A percentile compares a stretch with the other conserved stretches of the same genome.
phyloP scores from a whole-genome alignment of 2,329 filamentous ascomycete species.

The Pseudogymnoascus sp. region DNA sequence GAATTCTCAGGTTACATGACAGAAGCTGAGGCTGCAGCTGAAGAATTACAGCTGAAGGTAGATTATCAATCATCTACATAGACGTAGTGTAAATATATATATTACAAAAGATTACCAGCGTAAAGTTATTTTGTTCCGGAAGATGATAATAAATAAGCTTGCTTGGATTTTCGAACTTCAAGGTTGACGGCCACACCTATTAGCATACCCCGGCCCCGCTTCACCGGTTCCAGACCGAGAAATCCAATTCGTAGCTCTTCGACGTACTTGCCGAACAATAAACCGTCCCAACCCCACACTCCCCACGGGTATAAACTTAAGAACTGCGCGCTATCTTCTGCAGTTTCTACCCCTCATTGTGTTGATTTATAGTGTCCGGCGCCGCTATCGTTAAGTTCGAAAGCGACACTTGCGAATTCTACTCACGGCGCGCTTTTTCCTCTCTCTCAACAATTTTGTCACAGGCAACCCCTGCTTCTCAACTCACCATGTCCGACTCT shows the following conservation, averaged over 20 bases:
- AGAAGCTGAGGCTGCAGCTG: not conserved
- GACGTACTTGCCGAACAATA: not conserved
- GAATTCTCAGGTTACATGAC: not conserved
- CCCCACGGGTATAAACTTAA: not conserved
- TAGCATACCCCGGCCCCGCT: conserved; percentile 7
- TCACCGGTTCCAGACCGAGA: conserved; percentile 3
- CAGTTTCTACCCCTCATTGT: conserved; percentile 1
- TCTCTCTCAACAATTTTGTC: conserved; percentile 7
- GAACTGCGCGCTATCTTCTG: not conserved
- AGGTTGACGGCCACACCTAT: not conserved
- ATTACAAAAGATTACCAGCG: not conserved
- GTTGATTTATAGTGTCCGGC: not conserved
- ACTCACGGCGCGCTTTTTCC: not conserved
- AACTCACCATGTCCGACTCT: conserved; percentile 4
- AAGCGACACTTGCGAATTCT: conserved; percentile 1
- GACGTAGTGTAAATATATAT: not conserved
- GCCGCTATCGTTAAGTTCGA: not conserved
- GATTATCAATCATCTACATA: not conserved
- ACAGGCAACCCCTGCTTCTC: not conserved
- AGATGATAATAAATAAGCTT: not conserved
- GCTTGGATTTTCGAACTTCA: not conserved
- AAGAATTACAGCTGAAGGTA: not conserved
- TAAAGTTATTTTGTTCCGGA: not conserved
- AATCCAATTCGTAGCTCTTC: conserved; percentile 7
- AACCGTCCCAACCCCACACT: not conserved